phyloP scores from a whole-genome alignment of 2,329 filamentous ascomycete species.

The Alternaria triticina region DNA sequence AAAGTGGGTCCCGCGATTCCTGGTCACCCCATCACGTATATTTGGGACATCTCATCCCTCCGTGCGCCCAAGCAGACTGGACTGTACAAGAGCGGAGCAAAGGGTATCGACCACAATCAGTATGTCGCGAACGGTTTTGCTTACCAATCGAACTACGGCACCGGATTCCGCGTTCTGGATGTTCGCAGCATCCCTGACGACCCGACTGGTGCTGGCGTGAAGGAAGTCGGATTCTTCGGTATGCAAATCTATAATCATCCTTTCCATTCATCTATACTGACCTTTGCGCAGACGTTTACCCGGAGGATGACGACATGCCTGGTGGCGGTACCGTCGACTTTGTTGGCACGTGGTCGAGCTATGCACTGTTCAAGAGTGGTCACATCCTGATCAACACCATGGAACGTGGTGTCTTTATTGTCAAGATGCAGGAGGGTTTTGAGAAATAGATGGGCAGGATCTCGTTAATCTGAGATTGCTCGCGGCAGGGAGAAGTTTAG shows the following conservation, averaged over 20 bases:
- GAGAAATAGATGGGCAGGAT: neutral
- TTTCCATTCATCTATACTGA: neutral
- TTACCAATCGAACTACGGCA: constrained; percentile 55
- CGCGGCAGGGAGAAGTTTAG: neutral
- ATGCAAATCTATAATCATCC: neutral
- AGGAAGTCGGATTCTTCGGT: constrained; percentile 52
- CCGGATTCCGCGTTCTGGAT: constrained; percentile 51
- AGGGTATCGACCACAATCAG: constrained; percentile 57
- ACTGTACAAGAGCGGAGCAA: constrained; percentile 48
- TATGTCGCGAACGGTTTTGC: constrained; percentile 52
- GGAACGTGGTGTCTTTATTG: constrained; percentile 48
- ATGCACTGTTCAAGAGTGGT: constrained; percentile 49
- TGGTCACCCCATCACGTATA: constrained; percentile 49
- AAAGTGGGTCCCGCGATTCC: constrained; percentile 39
- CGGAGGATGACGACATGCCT: constrained; percentile 50
- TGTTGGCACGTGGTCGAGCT: constrained; percentile 54
- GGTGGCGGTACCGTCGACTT: constrained; percentile 52
- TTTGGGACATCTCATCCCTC: constrained; percentile 48
- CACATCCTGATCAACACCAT: constrained; percentile 51
- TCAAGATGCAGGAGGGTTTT: constrained; percentile 41
- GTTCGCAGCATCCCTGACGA: constrained; percentile 51
- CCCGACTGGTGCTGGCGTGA: constrained; percentile 50
- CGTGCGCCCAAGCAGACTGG: constrained; percentile 50
- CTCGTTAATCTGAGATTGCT: neutral
- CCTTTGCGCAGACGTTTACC: constrained; percentile 46